A percentile compares a stretch with the other conserved stretches of the same genome.
Evolutionary conservation across 768 basidiomycete species (phyloP).

Genomic region (Collybia nuda): DNA sequence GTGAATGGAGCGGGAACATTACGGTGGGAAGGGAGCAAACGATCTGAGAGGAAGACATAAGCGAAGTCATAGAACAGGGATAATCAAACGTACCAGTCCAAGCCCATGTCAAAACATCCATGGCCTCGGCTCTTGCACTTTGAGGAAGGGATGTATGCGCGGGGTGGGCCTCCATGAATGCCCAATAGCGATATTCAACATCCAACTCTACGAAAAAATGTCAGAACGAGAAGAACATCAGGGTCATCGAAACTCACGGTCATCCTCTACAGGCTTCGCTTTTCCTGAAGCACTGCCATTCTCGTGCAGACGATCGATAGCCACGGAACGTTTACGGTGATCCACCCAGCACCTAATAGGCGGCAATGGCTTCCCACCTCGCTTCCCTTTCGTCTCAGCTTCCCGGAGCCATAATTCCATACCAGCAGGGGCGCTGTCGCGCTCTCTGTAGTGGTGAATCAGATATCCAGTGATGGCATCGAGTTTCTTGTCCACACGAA

Average conservation of each 20-base stretch:
- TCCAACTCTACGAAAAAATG: slow-evolving; percentile 56
- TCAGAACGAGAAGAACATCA: neutral
- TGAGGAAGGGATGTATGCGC: slow-evolving; percentile 62
- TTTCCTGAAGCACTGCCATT: slow-evolving; percentile 24
- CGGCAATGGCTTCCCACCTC: slow-evolving; percentile 23
- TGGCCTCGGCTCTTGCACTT: slow-evolving; percentile 63
- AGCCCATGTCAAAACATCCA: slow-evolving; percentile 78
- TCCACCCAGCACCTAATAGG: slow-evolving; percentile 62
- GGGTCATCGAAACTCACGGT: slow-evolving; percentile 34
- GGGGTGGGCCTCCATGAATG: slow-evolving; percentile 77
- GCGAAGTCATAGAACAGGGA: neutral
- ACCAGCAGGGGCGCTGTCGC: slow-evolving; percentile 28
- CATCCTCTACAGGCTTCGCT: slow-evolving; percentile 31
- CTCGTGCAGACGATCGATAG: slow-evolving; percentile 39
- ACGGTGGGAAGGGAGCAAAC: slow-evolving; percentile 60
- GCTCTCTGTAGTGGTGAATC: slow-evolving; percentile 17
- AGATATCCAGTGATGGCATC: slow-evolving; percentile 50
- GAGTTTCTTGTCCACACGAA: slow-evolving; percentile 52
- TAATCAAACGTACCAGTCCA: slow-evolving; percentile 55
- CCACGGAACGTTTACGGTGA: slow-evolving; percentile 56
- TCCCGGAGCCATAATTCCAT: slow-evolving; percentile 68
- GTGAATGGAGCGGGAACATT: slow-evolving; percentile 65
- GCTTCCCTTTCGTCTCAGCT: slow-evolving; percentile 18
- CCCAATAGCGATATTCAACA: slow-evolving; percentile 80
- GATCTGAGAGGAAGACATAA: slow-evolving; percentile 41